Conservation (phyloP, 2,329 filamentous ascomycete species). For the Bertia moriformis region DNA sequence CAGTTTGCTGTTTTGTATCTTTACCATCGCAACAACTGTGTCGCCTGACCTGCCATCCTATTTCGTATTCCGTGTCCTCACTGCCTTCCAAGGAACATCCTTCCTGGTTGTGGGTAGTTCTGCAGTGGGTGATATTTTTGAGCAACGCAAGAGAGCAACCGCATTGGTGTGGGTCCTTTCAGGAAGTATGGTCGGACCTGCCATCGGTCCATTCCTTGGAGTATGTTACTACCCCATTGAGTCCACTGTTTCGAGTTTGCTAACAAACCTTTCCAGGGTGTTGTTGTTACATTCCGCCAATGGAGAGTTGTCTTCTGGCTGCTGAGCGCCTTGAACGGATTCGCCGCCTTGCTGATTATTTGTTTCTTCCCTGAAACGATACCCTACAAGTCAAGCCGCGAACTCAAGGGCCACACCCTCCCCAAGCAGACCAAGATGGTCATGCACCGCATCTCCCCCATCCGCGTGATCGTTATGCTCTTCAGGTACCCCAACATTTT, state of each 20-base stretch:
- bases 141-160: slow-evolving; percentile 33
- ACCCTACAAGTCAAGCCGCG: slow-evolving; percentile 28
- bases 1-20: slow-evolving; percentile 33
- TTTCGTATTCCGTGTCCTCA: slow-evolving; percentile 41
- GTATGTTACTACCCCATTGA: slow-evolving; percentile 8
- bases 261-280: slow-evolving; percentile 24
- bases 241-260: slow-evolving; percentile 20
- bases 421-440: slow-evolving; percentile 17
- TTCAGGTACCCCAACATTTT: slow-evolving; percentile 53
- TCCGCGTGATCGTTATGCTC: slow-evolving; percentile 31
- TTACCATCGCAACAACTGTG: slow-evolving; percentile 37
- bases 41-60: slow-evolving; percentile 38
- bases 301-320: slow-evolving; percentile 47
- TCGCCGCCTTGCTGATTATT: slow-evolving; percentile 28
- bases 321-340: slow-evolving; percentile 35
- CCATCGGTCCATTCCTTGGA: slow-evolving; percentile 22
- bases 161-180: slow-evolving; percentile 38
- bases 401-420: slow-evolving; percentile 21
- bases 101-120: slow-evolving; percentile 40
- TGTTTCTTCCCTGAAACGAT: slow-evolving; percentile 42
- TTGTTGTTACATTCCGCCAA: slow-evolving; percentile 37
- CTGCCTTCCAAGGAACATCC: slow-evolving; percentile 40
- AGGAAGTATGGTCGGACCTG: slow-evolving; percentile 38
- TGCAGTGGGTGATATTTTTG: slow-evolving; percentile 30
- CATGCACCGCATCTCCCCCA: slow-evolving; percentile 34